These are phyloP conservation scores for Phytophthora foliorum DNA, from an alignment of 352 stramenopile genomes.

Conservation along the genomic window DNA sequence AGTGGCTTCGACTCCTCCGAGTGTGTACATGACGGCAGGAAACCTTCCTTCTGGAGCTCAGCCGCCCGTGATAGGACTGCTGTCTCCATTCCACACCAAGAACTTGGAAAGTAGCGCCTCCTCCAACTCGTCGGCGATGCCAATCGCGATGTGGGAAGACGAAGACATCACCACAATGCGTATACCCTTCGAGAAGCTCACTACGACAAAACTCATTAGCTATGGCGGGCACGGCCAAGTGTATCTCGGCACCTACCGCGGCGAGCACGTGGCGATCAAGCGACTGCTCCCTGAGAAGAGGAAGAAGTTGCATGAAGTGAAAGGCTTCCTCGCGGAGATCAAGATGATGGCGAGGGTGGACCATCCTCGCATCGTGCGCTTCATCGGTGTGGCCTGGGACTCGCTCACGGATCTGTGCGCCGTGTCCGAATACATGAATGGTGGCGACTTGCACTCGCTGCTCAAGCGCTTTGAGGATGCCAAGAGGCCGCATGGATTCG, in stretches of 20 bases:
- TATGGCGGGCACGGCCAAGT: constrained; percentile 52
- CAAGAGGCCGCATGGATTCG: constrained; percentile 40
- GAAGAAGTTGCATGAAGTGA: constrained; percentile 57
- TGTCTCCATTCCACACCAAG: constrained; percentile 13
- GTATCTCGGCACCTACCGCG: constrained; percentile 50
- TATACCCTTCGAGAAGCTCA: constrained; percentile 50
- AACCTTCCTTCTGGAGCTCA: constrained; percentile 1
- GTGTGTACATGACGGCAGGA: constrained; percentile 9
- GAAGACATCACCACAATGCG: constrained; percentile 25
- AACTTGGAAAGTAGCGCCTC: constrained; percentile 14
- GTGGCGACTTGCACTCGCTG: constrained; percentile 54
- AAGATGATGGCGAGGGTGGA: constrained; percentile 68
- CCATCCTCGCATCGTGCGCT: constrained; percentile 67
- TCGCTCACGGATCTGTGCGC: constrained; percentile 52
- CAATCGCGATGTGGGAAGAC: constrained; percentile 36
- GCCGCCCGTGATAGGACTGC: neutral
- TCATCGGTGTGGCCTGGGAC: constrained; percentile 69
- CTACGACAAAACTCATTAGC: constrained; percentile 33
- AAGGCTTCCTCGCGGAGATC: constrained; percentile 63
- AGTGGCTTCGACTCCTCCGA: neutral
- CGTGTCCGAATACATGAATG: constrained; percentile 65
- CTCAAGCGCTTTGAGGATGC: constrained; percentile 44
- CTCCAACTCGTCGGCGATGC: neutral
- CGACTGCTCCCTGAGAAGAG: constrained; percentile 45
- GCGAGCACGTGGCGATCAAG: constrained; percentile 64